Evolutionary conservation across 1,284 basidiomycete species (phyloP), one percentile per base, ranked within the genome.

Genomic region (Trametes versicolor): DNA sequence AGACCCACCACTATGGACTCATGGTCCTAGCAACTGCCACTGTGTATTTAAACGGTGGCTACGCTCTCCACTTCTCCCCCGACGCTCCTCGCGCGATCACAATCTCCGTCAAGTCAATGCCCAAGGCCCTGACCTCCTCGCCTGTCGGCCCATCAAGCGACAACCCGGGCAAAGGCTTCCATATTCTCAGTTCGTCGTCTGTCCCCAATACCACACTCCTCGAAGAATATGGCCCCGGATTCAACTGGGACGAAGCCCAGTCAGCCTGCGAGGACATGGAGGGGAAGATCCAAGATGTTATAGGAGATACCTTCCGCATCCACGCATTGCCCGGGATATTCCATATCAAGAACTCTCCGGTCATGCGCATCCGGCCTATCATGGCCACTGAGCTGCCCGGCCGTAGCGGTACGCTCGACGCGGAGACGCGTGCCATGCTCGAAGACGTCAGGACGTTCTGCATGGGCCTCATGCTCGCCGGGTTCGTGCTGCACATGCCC

Each of bases 11-110:
- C 3, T 4, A 25, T 7, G 19, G n/a, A 8, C n/a, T 47, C 12
- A 13, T 7, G 7, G 12, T 25, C 43, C 13, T 56, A 10, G 54
- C 37, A 10, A 47, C 39, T 7, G 39, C 41, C 27, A 43, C 54
- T 4, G 43, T 47, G 12, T 56, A 37, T 43, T 41, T 53, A n/a
- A 34, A 47, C 13, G 59, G 59, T 27, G 59, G 59, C 12, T 47
- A 27, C 37, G 50, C 34, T 7, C n/a, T 36, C 51, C 17, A 29
- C 32, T 43, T 34, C 39, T 21, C 25, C 12, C 27, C 39, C 8
- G 32, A 13, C 41, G 8, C 8, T 43, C 7, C 58, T 6, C 50
- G 25, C 25, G 58, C 49, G 3, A 32, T 45, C 58, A n/a, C 45
- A 12, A n/a, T 60, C 36, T 9, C 27, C 17, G 2, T 43, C n/a